These are phyloP conservation scores for Actinomortierella wolfii DNA, from an alignment of 371 early-diverging fungal species.

Conservation along the genomic window DNA sequence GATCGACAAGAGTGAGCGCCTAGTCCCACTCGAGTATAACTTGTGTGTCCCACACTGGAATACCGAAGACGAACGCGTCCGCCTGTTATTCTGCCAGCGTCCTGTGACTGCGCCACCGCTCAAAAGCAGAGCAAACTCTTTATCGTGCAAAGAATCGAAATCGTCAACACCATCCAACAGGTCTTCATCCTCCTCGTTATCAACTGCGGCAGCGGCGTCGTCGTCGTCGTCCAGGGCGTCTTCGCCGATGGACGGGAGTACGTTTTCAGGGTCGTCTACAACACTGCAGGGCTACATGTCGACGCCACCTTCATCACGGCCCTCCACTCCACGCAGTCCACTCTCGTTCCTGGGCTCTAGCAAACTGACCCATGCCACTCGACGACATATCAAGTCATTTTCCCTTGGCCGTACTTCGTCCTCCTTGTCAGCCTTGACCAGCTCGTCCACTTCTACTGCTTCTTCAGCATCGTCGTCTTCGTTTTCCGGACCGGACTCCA, in stretches of 20 bases:
- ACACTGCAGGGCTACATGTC: too few species aligned
- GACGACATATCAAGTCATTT: too few species aligned
- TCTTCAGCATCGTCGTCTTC: not conserved
- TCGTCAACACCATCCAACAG: not conserved
- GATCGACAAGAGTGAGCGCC: slow-evolving; percentile 62
- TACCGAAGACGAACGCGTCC: slow-evolving; percentile 68
- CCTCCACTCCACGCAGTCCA: too few species aligned
- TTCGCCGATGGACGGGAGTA: too few species aligned
- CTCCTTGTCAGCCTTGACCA: not conserved
- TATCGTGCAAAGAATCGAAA: not conserved
- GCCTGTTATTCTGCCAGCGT: slow-evolving; percentile 54
- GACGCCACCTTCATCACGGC: too few species aligned
- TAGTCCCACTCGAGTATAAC: slow-evolving; percentile 73
- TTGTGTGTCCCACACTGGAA: slow-evolving; percentile 84
- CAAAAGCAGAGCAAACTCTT: slow-evolving; percentile 3
- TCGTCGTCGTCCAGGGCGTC: too few species aligned
- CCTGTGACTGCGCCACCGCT: slow-evolving; percentile 52
- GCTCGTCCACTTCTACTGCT: not conserved
- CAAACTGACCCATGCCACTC: too few species aligned
- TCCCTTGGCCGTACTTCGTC: too few species aligned
- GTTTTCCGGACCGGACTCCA: not conserved
- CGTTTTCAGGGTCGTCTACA: too few species aligned
- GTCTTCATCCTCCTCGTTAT: not conserved
- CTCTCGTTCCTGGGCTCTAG: too few species aligned
- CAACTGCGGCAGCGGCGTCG: too few species aligned